phyloP scores from a whole-genome alignment of 768 basidiomycete species.

The Lactarius evosmus region DNA sequence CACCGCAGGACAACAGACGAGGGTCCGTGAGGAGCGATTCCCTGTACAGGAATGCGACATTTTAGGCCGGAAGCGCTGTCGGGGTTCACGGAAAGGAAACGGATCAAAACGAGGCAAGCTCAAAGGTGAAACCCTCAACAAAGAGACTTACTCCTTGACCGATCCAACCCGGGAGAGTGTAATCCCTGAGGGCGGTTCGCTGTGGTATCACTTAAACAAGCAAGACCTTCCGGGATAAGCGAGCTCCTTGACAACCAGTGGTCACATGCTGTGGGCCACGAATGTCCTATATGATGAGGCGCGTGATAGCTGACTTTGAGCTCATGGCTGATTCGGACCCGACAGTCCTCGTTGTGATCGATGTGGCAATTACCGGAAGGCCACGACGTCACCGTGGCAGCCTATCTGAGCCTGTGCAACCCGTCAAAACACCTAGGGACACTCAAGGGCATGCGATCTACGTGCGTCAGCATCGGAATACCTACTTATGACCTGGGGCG shows the following conservation, averaged over 20 bases:
- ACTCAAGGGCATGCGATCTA: background rate
- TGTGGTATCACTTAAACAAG: background rate
- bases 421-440: no score
- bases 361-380: background rate
- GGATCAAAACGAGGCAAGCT: background rate
- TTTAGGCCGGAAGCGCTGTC: background rate
- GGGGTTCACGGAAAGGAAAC: background rate
- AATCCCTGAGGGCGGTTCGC: background rate
- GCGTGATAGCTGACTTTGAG: background rate
- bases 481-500: background rate
- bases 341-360: background rate
- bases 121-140: background rate
- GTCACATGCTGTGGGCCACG: background rate
- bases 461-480: background rate
- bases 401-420: background rate
- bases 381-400: background rate
- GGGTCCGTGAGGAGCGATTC: background rate
- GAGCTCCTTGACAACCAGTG: background rate
- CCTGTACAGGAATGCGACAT: background rate
- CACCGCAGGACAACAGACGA: background rate
- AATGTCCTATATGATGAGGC: background rate
- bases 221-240: background rate
- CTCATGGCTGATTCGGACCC: background rate
- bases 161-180: background rate
- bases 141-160: background rate